A percentile compares a stretch with the other conserved stretches of the same genome.
Conservation (phyloP, 208 protist species). For the Crithidia mellificae region DNA sequence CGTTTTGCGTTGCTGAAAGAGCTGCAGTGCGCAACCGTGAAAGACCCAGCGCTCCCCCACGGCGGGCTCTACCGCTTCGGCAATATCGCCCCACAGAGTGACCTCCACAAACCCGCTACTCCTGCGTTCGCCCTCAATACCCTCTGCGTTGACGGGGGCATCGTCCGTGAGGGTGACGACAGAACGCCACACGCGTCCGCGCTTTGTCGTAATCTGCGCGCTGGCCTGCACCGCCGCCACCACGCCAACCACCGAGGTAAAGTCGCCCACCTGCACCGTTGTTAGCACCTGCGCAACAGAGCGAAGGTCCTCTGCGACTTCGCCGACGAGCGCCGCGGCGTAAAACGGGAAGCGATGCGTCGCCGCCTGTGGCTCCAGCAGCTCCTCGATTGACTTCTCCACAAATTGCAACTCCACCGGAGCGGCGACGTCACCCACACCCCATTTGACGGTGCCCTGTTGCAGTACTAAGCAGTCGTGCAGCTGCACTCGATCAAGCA, state of each 20-base stretch:
- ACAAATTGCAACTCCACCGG: conserved; percentile 47
- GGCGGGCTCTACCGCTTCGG: conserved; percentile 25
- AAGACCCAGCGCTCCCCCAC: conserved; percentile 69
- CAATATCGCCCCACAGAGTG: conserved; percentile 73
- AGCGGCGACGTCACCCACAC: conserved; percentile 30
- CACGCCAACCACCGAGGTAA: conserved; percentile 50
- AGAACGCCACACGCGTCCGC: conserved; percentile 55
- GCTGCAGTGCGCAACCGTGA: conserved; percentile 42
- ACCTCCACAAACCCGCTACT: conserved; percentile 38
- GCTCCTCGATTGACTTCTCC: conserved; percentile 37
- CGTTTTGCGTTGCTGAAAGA: conserved; percentile 61
- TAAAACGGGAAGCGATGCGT: conserved; percentile 33
- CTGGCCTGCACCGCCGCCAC: conserved; percentile 33
- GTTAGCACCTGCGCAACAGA: conserved; percentile 41
- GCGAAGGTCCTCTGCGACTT: conserved; percentile 19
- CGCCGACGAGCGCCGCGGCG: conserved; percentile 43
- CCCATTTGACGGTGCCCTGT: conserved; percentile 38
- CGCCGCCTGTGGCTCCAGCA: conserved; percentile 6
- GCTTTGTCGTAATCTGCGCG: conserved; percentile 51
- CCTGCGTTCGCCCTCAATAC: too few relatives aligned
- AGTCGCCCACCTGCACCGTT: conserved; percentile 36
- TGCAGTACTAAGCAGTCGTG: conserved; percentile 35
- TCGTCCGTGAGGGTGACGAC: conserved; percentile 34
- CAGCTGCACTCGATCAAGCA: conserved; percentile 31
- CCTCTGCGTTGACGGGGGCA: background rate